Evolutionary conservation across 768 basidiomycete genomes (phyloP), one percentile per base, ranked within the genome.

Genomic region (Paxillus rubicundulus): DNA sequence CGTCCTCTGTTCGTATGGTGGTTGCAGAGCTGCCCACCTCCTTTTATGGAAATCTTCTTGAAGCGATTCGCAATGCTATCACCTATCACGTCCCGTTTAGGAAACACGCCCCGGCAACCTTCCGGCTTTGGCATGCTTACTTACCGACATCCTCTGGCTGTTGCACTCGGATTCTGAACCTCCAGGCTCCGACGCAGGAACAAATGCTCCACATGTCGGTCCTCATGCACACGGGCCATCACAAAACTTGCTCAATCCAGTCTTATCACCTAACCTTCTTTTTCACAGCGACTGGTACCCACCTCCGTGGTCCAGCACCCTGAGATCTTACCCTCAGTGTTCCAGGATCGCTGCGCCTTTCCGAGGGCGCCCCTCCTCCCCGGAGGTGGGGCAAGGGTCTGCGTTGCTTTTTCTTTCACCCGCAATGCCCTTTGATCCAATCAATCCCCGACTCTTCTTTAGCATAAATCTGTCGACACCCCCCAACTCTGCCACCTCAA

Each of bases 41-140:
- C 39, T 38, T 33, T 53, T 36, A 34, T 16, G 51, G 54, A 14
- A 40, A 30, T 12, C 13, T 46, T 55, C 54, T 16, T 8, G 10
- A 9, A 5, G 38, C 18, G 54, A 55, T 55, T 51, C 54, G 24
- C 54, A 52, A 18, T 24, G 2, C 12, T 27, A 28, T 18, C 49
- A 17, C 39, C 4, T 12, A 6, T 24, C 24, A 14, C 6, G 9
- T 30, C 7, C 45, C 2, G 20, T 17, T 32, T 47, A 7, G 14
- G 50, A 13, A 12, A 13, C 5, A 5, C 13, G 2, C 10, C 9
- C 33, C 33, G 33, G 13, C 5, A 33, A 12, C 30, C 12, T 33
- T 33, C 33, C 33, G 12, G 10, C 14, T 13, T 33, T 13, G 33
- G 33, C 2, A 33, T 13, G 5, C 3, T 32, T 32, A 14, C 33